Conservation (phyloP, 2,329 filamentous ascomycete species). For the Fonsecaea pedrosoi region DNA sequence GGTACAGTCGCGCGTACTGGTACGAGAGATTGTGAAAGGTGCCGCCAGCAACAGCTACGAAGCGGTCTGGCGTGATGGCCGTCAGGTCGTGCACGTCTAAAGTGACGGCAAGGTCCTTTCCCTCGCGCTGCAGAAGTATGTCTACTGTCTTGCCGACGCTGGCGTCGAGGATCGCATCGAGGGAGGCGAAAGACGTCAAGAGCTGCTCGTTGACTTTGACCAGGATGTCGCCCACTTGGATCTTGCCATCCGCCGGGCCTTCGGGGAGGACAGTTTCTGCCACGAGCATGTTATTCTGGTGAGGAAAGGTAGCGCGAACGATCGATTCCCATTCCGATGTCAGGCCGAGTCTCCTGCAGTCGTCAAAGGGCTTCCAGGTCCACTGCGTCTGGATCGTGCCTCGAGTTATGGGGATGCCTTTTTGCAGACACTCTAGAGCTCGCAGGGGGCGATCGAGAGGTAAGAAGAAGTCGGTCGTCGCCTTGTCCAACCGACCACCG, state of each 20-base stretch:
- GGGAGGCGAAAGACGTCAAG: constrained; percentile 86
- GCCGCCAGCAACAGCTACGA: constrained; percentile 89
- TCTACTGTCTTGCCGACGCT: constrained; percentile 78
- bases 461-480: constrained; percentile 96
- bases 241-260: constrained; percentile 82
- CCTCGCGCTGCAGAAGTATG: constrained; percentile 84
- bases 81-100: constrained; percentile 88
- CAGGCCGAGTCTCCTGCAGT: constrained; percentile 87
- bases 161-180: constrained; percentile 91
- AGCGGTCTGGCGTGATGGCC: constrained; percentile 92
- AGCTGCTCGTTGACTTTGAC: constrained; percentile 93
- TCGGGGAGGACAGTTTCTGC: constrained; percentile 93
- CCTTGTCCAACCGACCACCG: constrained; percentile 89
- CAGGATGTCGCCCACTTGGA: constrained; percentile 93
- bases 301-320: constrained; percentile 81
- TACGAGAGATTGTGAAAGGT: constrained; percentile 97
- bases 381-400: constrained; percentile 98
- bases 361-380: constrained; percentile 95
- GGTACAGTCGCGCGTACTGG: constrained; percentile 94
- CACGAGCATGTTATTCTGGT: constrained; percentile 95
- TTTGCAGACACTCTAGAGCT: constrained; percentile 83
- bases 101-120: constrained; percentile 83
- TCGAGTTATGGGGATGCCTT: constrained; percentile 75
- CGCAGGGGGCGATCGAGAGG: constrained; percentile 88
- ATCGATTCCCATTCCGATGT: constrained; percentile 84